These are phyloP conservation scores for Trichosporon ovoides DNA, from an alignment of 1,284 basidiomycete species.

Conservation along the genomic window DNA sequence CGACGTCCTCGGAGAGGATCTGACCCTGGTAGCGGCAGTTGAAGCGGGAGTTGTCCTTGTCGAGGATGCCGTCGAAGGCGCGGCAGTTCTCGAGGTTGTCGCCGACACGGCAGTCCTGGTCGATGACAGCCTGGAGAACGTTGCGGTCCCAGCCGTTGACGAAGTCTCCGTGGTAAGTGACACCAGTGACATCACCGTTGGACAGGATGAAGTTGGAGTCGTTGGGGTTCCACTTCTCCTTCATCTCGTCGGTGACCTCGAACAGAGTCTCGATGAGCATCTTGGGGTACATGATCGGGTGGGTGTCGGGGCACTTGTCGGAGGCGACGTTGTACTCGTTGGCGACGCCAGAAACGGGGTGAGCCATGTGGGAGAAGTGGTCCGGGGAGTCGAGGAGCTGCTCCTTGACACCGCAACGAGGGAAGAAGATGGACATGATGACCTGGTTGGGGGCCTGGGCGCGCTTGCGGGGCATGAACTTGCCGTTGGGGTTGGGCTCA, in stretches of 20 bases:
- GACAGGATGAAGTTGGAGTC: conserved; percentile 19
- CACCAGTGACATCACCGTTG: conserved; percentile 48
- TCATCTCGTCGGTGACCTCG: conserved; percentile 1
- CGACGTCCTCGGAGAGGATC: conserved; percentile 15
- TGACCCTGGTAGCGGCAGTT: conserved; percentile 12
- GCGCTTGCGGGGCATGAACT: conserved; percentile 3
- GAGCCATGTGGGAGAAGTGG: conserved; percentile 49
- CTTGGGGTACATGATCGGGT: conserved; percentile 37
- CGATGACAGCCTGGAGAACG: conserved; percentile 44
- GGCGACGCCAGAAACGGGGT: conserved; percentile 32
- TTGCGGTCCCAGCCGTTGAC: conserved; percentile 46
- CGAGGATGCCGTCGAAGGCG: not conserved
- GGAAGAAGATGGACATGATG: conserved; percentile 27
- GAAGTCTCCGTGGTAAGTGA: conserved; percentile 49
- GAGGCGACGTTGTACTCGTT: not conserved
- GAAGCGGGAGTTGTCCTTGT: not conserved
- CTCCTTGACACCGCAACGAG: conserved; percentile 32
- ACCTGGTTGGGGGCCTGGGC: not conserved
- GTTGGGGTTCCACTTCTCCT: conserved; percentile 4
- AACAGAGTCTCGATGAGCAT: not conserved
- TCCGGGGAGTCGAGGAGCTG: conserved; percentile 46
- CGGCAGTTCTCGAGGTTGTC: conserved; percentile 6
- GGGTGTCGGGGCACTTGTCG: conserved; percentile 12
- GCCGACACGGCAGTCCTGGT: conserved; percentile 31
- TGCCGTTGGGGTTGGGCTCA: not conserved